Percentiles rank a stretch among this genome's conserved stretches.
Evolutionary conservation across 305 asterid genomes (phyloP).

Genomic region (Fraxinus albicans): DNA sequence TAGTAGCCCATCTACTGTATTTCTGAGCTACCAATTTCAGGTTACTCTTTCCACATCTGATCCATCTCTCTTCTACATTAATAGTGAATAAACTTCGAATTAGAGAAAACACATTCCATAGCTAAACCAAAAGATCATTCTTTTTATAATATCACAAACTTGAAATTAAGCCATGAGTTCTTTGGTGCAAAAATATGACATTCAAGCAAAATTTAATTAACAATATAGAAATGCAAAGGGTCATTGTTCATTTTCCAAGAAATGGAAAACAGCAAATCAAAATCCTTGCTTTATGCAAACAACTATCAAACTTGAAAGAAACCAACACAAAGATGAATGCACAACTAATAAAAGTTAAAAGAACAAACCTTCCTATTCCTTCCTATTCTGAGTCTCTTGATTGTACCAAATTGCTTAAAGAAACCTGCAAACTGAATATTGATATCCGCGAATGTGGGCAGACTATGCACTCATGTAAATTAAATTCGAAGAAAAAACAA

Average conservation of each 20-base stretch:
- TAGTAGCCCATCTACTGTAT: background rate
- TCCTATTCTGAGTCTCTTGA: constrained; percentile 78
- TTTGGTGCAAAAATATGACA: background rate
- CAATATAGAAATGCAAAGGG: background rate
- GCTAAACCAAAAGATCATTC: background rate
- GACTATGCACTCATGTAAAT: background rate
- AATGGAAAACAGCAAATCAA: background rate
- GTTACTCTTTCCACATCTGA: background rate
- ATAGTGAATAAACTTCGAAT: background rate
- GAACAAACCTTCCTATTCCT: constrained; percentile 73
- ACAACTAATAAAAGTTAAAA: background rate
- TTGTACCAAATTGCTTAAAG: constrained; percentile 79
- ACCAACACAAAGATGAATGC: background rate
- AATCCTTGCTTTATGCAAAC: background rate
- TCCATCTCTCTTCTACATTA: background rate
- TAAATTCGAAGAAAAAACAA: background rate
- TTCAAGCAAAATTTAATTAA: background rate
- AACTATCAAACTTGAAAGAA: constrained; percentile 2
- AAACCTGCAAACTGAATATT: constrained; percentile 52
- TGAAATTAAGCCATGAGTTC: background rate
- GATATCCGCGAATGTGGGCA: background rate
- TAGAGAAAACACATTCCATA: background rate
- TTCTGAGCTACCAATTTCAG: background rate
- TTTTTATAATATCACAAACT: background rate
- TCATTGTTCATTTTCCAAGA: background rate